Percentiles rank a stretch among this genome's conserved stretches.
Conservation (phyloP, 371 early-diverging fungal species). For the Neoconidiobolus thromboides region DNA sequence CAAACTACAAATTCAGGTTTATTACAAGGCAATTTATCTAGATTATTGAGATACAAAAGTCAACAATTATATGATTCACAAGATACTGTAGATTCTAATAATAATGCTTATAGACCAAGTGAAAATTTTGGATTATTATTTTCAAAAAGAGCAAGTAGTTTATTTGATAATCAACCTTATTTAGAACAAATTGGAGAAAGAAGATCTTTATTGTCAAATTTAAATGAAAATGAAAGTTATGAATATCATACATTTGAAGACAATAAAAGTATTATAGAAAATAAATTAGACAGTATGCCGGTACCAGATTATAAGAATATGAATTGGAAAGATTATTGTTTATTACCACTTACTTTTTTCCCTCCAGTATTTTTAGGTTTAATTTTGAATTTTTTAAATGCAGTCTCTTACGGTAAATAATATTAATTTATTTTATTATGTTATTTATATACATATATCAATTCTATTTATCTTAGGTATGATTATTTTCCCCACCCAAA, state of each 20-base stretch:
- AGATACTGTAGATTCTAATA: not conserved
- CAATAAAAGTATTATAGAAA: not conserved
- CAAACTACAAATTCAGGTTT: not conserved
- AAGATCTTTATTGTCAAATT: not conserved
- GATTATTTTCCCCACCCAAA: slow-evolving; percentile 75
- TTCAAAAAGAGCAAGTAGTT: not conserved
- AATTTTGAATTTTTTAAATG: slow-evolving; percentile 78
- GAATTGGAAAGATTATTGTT: not conserved
- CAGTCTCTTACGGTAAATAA: slow-evolving; percentile 56
- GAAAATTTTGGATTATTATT: not conserved
- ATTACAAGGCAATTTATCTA: not conserved
- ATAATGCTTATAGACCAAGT: not conserved
- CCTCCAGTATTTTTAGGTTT: slow-evolving; percentile 81
- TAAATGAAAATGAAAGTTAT: not conserved
- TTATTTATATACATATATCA: too few relatives aligned
- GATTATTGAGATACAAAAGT: not conserved
- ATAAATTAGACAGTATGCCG: not conserved
- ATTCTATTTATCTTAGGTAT: slow-evolving; percentile 25
- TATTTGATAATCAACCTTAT: not conserved
- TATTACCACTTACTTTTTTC: not conserved
- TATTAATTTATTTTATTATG: not conserved
- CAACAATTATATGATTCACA: not conserved
- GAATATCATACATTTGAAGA: not conserved
- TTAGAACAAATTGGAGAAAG: not conserved
- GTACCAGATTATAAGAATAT: not conserved